Evolutionary conservation across 192 early-diverging fungal species (phyloP), one percentile per base, ranked within the genome.

Genomic region (Umbelopsis sp.): DNA sequence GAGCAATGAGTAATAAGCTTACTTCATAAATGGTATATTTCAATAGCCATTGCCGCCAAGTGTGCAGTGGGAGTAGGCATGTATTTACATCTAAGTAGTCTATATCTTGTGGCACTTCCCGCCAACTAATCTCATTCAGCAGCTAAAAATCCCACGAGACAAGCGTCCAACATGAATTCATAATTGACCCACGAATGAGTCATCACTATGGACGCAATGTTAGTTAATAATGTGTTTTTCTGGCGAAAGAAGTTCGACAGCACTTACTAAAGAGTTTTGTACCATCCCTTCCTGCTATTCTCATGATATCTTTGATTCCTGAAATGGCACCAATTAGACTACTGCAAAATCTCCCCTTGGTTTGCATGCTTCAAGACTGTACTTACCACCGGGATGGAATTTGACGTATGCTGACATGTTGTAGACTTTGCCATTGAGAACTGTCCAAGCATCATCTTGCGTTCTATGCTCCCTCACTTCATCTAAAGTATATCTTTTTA

Each of bases 171-270:
- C 80, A 97, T 85, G 21, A 79, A 85, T n/a, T 97, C 95, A 22
- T 89, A 81, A 74, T 99, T 99, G 21, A 99, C 96, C 97, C 97
- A 99, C 61, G 91, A 82, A 80, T 99, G 97, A 12, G 91, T 94
- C 50, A 80, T 33, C 78, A 85, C 85, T 87, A 76, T 10, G 0
- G 49, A 20, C 22, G 1, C 22, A 61, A 61, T 61, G 18, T 12
- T 6, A 35, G 27, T 27, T 4, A n/a, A 18, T 61, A 16, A 25
- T 25, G 13, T 25, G 25, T 18, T 2, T 33, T 4, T 13, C 0
- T 1, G 35, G 16, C 11, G 16, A 49, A 21, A 12, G 9, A 52
- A 49, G 44, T 55, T 35, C 1, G 7, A 44, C 45, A 30, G 7
- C 1, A 77, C 84, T 81, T 82, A 89, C 85, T 89, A 70, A 97